Evolutionary conservation across 805 yeast genomes (phyloP), one percentile per base, ranked within the genome.

Genomic region (Schizosaccharomyces pombe): DNA sequence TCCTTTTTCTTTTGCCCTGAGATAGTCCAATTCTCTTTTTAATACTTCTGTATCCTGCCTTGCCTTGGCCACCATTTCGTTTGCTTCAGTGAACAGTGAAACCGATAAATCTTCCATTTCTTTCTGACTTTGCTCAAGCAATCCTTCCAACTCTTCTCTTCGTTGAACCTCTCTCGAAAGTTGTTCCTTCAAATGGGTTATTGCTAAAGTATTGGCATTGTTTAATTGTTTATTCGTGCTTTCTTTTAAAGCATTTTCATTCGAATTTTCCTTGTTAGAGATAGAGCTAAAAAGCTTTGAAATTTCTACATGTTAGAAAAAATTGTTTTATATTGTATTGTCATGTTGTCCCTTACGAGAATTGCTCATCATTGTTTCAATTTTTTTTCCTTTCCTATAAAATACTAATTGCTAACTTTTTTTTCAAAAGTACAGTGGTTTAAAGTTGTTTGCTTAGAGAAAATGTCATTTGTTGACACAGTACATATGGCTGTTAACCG

Each of bases 61-160:
- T 11, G 30, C 49, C 11, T 43, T 43, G 30, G 49, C 30, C 16
- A 43, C 49, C 49, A 43, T 43, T 19, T 43, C 30, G 12, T 43
- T 43, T 22, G 49, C 49, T 26, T 43, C 49, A 26, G 30, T 43
- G 26, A 43, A 43, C 30, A 43, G 26, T 6, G 49, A 43, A 19
- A 43, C 49, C 26, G 49, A 43, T 14, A 43, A 29, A 14, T 43
- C 49, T 43, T 43, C 49, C 28, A 43, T 19, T 43, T 43, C 49
- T 19, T 43, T 43, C 26, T 43, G 49, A 8, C 30, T 43, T 43
- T 43, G 19, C 11, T 22, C 49, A 5, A 43, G 26, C n/a, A 14
- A n/a, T 5, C 49, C 14, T 43, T 43, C 49, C 8, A 43, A n/a
- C 31, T 43, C 49, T 8, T 22, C 30, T 43, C 49, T 19, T 24